A percentile compares a stretch with the other conserved stretches of the same genome.
phyloP scores from a whole-genome alignment of 176 grass and related monocot species.

The Carex pumila region DNA sequence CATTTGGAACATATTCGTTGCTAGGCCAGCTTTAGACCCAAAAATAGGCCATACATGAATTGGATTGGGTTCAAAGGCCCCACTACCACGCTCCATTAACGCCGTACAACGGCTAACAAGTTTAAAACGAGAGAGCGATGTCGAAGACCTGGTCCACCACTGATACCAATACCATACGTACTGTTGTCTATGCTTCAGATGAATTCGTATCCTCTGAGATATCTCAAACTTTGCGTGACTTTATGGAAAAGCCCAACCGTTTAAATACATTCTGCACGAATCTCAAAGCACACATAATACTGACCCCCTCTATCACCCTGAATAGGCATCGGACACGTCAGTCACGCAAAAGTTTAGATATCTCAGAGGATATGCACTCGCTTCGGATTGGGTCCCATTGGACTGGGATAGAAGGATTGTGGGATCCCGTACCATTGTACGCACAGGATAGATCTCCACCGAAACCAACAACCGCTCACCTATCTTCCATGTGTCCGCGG shows the following conservation, averaged over 20 bases:
- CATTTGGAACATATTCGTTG: too few species aligned
- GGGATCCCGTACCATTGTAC: not conserved
- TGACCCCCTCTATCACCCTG: too few species aligned
- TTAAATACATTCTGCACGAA: too few species aligned
- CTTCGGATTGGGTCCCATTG: too few species aligned
- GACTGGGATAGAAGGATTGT: not conserved
- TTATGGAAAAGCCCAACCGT: too few species aligned
- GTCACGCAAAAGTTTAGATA: too few species aligned
- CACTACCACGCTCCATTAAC: not conserved
- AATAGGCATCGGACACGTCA: too few species aligned
- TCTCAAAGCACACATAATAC: too few species aligned
- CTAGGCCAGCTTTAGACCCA: not conserved
- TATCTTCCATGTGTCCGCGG: not conserved
- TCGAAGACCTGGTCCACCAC: not conserved
- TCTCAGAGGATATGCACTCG: too few species aligned
- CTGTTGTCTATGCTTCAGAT: too few species aligned
- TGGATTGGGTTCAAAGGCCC: not conserved
- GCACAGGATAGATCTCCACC: slow-evolving; percentile 1
- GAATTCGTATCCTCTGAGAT: too few species aligned
- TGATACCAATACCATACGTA: not conserved
- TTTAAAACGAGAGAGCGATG: not conserved
- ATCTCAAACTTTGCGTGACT: too few species aligned
- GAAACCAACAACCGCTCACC: not conserved
- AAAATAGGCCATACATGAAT: not conserved
- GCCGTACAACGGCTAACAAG: slow-evolving; percentile 5